Conservation (phyloP, 306 rosid genomes). For the Quercus glauca region DNA sequence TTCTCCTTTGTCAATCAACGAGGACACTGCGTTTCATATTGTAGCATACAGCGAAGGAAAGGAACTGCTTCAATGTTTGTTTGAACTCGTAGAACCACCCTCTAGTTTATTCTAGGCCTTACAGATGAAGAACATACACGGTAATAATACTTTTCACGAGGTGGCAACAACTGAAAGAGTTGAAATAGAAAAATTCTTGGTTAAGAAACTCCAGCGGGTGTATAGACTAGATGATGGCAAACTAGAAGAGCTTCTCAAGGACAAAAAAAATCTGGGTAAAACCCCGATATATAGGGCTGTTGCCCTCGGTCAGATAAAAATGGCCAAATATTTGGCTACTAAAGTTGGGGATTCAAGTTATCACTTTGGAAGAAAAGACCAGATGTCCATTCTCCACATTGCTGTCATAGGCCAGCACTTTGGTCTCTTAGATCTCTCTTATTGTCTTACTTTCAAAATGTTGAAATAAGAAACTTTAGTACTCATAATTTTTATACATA, state of each 20-base stretch:
- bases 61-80: neutral
- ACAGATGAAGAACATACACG: neutral
- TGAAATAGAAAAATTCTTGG: neutral
- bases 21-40: slow-evolving; percentile 9
- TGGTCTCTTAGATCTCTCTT: neutral
- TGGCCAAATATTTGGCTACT: neutral
- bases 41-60: neutral
- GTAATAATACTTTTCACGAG: neutral
- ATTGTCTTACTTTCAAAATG: too few relatives aligned
- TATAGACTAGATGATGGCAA: neutral
- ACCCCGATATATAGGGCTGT: neutral
- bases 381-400: neutral
- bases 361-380: neutral
- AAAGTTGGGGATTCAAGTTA: neutral
- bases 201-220: neutral
- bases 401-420: neutral
- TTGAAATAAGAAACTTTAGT: too few relatives aligned
- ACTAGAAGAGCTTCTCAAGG: neutral
- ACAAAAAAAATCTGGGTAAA: neutral
- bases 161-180: neutral
- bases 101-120: neutral
- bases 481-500: too few relatives aligned
- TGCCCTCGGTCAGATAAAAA: neutral
- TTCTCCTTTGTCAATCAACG: neutral
- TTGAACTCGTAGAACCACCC: neutral